A percentile compares a stretch with the other conserved stretches of the same genome.
phyloP scores from a whole-genome alignment of 177 flowering plant genomes.

The Vitis hybrid region DNA sequence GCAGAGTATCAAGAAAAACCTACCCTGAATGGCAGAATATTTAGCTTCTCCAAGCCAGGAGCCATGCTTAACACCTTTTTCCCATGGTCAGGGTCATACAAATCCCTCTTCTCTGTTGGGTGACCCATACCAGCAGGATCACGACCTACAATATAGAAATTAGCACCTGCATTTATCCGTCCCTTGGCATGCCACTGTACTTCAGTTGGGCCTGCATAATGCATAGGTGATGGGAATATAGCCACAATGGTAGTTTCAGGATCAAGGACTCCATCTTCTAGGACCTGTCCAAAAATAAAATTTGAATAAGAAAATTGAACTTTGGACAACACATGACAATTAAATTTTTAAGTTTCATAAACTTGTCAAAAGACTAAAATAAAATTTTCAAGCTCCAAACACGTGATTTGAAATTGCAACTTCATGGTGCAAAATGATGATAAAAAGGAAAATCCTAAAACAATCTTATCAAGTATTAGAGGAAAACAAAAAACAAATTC shows the following conservation, averaged over 20 bases:
- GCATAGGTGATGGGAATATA: constrained; percentile 99
- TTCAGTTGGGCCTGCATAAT: constrained; percentile 99
- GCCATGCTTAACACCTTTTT: constrained; percentile 98
- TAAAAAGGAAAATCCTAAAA: too few species aligned
- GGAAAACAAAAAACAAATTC: too few species aligned
- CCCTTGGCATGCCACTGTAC: constrained; percentile 99
- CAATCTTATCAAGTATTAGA: too few species aligned
- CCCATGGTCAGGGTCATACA: constrained; percentile 98
- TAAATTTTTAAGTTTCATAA: too few species aligned
- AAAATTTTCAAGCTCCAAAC: too few species aligned
- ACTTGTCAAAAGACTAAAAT: too few species aligned
- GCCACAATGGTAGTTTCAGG: constrained; percentile 91
- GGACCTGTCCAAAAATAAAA: constrained; percentile 46
- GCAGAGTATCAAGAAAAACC: constrained; percentile 7
- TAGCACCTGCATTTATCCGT: constrained; percentile 96
- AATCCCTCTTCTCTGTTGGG: constrained; percentile 91
- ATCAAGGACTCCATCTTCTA: constrained; percentile 95
- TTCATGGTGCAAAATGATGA: too few species aligned
- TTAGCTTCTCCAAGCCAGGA: constrained; percentile 88
- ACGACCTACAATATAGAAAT: constrained; percentile 97
- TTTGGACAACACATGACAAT: neutral
- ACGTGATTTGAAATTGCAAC: too few species aligned
- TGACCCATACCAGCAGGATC: constrained; percentile 99
- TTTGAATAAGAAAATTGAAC: neutral
- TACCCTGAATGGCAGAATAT: constrained; percentile 93